Evolutionary conservation across 2,329 filamentous ascomycete genomes (phyloP), one percentile per base, ranked within the genome.

Genomic region (Aspergillus brasiliensis): DNA sequence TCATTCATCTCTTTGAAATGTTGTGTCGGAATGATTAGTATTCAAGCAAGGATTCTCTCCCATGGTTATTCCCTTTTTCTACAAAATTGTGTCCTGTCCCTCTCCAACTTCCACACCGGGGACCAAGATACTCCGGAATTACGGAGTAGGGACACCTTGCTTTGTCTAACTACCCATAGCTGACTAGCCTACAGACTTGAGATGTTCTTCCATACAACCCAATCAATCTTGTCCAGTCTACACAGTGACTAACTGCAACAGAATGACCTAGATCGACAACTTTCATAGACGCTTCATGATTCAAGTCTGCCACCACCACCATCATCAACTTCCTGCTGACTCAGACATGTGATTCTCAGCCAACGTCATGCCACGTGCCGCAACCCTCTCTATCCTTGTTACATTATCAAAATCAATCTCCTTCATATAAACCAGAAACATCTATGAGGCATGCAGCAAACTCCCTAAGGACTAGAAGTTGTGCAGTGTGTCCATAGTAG

Each of bases 301-400:
- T 19, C 17, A n/a, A 13, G 17, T 42, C 38, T 42, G 15, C 38
- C 38, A 42, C 38, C 38, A n/a, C 10, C 38, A 42, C 8, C 38
- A 19, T 42, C 38, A 42, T 10, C 38, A 19, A n/a, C 15, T n/a
- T 19, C 23, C 51, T 53, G 56, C 49, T 60, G 53, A 57, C 54
- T 57, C 54, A 60, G 54, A 42, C 58, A 60, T 60, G 58, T 60
- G 53, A 60, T 57, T 42, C 28, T 25, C 40, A 44, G 17, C 17
- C 31, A 28, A 52, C 52, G 53, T 52, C 48, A 52, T 38, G 40
- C 49, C 57, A 59, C 57, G 57, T 58, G 49, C 15, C 8, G 5
- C 19, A n/a, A 19, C 11, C 17, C 19, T 8, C 28, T 52, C 27
- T 47, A 51, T 46, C 38, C 17, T 40, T 25, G 17, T 48, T 17